Evolutionary conservation across 2,329 filamentous ascomycete genomes (phyloP), one percentile per base, ranked within the genome.

Genomic region (Pseudogymnoascus pannorum): DNA sequence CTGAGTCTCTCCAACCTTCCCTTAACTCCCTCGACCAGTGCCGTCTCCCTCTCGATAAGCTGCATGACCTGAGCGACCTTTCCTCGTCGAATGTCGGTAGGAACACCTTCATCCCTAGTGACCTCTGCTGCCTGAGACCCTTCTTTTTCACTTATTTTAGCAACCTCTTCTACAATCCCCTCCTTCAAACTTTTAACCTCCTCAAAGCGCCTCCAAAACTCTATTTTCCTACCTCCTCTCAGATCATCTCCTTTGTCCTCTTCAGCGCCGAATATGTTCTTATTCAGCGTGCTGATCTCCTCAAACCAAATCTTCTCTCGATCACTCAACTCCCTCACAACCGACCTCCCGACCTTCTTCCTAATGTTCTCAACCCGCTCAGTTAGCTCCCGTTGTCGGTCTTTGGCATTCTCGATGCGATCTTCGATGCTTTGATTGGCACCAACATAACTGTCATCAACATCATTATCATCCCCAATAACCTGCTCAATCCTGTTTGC

Each of bases 401-500:
- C 75, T 63, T 78, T 78, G 8, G 82, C 85, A 33, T 74, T 75
- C 36, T 78, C 72, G 36, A 89, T 75, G 8, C 87, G 81, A 24
- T 79, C 75, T 62, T 86, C 82, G 42, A 90, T 81, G 65, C 81
- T 80, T 59, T 78, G 78, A 58, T 82, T 81, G 62, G 80, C 81
- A 9, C 76, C 73, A 6, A 73, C 64, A 62, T 82, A 79, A n/a
- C 77, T 77, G 44, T 80, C 76, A 18, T 77, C 77, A 31, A 78
- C 75, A 5, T 77, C 79, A 18, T 75, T 76, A 62, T 86, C 83
- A 44, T 81, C 79, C 3, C 84, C 84, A 5, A 81, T 84, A 62
- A 91, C 83, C 40, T 78, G 78, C 65, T 92, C 87, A 29, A 92
- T 84, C 66, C 84, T 83, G 38, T 78, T 76, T 69, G 84, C 84